phyloP scores from a whole-genome alignment of 768 basidiomycete genomes.

The Termitomyces sp. region DNA sequence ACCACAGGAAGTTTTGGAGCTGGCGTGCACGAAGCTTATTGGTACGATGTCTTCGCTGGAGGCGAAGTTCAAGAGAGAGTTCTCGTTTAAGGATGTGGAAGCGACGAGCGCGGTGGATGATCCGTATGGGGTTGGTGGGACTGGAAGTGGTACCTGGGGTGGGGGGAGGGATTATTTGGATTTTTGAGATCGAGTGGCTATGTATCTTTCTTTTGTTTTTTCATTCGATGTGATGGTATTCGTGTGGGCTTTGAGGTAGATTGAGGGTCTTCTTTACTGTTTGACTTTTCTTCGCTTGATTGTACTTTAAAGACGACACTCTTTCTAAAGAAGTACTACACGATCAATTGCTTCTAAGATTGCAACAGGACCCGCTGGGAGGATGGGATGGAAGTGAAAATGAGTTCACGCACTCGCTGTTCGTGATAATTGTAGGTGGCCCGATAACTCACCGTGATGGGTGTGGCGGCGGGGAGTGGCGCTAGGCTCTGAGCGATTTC shows the following conservation, averaged over 20 bases:
- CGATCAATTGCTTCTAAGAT: too few relatives aligned
- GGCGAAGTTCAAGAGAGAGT: constrained; percentile 78
- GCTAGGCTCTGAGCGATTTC: too few relatives aligned
- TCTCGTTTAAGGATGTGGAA: constrained; percentile 74
- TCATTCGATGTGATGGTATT: background rate
- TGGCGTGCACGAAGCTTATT: constrained; percentile 82
- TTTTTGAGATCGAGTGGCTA: constrained; percentile 13
- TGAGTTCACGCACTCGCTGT: too few relatives aligned
- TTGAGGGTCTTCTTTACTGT: too few relatives aligned
- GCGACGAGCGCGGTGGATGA: constrained; percentile 37
- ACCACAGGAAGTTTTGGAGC: constrained; percentile 78
- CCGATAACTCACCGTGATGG: too few relatives aligned
- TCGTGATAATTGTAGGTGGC: too few relatives aligned
- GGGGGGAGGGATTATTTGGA: constrained; percentile 22
- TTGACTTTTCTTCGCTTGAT: too few relatives aligned
- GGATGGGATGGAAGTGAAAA: too few relatives aligned
- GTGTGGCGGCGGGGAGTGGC: too few relatives aligned
- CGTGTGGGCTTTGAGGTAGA: background rate
- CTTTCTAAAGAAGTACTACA: too few relatives aligned
- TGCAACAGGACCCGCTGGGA: too few relatives aligned
- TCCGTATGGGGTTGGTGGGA: constrained; percentile 39
- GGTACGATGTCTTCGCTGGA: constrained; percentile 64
- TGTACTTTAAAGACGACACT: too few relatives aligned
- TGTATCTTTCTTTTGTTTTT: background rate
- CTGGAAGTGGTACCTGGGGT: constrained; percentile 18